Evolutionary conservation across 805 yeast species (phyloP).

Genomic region (Saturnispora quitensis): DNA sequence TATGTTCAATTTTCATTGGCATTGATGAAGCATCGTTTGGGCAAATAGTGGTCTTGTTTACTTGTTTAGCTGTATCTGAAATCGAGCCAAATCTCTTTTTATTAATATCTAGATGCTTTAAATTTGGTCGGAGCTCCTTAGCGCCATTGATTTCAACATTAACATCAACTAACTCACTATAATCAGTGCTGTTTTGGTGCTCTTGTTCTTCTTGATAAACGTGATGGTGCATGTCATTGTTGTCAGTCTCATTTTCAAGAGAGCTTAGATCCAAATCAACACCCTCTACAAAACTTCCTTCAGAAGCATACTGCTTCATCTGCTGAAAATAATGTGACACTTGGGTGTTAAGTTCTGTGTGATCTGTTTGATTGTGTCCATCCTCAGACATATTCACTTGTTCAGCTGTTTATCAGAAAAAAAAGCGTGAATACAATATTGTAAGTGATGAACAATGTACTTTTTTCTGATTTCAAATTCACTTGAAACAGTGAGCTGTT

Average conservation of each 20-base stretch:
- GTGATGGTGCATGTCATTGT: background rate
- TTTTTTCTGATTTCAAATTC: background rate
- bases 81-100: background rate
- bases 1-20: background rate
- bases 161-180: background rate
- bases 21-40: background rate
- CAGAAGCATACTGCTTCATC: conserved; percentile 16
- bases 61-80: background rate
- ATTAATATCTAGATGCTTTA: background rate
- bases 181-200: background rate
- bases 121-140: conserved; percentile 1
- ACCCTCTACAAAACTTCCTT: conserved; percentile 13
- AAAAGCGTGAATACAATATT: background rate
- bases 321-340: conserved; percentile 23
- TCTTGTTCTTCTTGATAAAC: background rate
- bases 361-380: conserved; percentile 15
- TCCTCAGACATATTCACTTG: background rate
- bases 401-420: background rate
- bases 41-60: background rate
- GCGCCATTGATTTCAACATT: background rate
- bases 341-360: conserved; percentile 21
- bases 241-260: background rate
- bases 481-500: background rate
- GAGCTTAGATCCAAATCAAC: conserved; percentile 17
- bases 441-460: background rate